Evolutionary conservation across 2,329 filamentous ascomycete species (phyloP).

Genomic region (Juglanconis sp.): DNA sequence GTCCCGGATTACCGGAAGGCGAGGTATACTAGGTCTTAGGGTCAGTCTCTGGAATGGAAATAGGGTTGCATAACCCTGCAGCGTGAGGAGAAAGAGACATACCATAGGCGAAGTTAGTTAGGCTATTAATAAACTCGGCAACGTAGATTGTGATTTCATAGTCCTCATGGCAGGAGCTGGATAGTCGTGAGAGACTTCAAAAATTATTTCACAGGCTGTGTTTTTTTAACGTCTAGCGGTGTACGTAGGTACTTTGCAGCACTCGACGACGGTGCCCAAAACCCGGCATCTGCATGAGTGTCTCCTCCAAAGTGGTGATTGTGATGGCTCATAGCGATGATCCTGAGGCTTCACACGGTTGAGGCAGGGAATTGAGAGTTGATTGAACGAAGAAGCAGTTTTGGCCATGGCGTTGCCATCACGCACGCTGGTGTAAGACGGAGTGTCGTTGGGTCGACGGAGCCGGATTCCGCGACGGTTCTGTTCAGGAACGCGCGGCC

Average conservation of each 20-base stretch:
- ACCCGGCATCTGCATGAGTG: constrained; percentile 20
- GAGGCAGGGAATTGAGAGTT: too few relatives aligned
- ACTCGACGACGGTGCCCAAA: constrained; percentile 29
- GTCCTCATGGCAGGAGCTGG: constrained; percentile 30
- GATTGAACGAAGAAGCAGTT: too few relatives aligned
- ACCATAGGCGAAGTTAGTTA: constrained; percentile 7
- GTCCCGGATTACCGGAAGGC: neutral
- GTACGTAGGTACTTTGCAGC: constrained; percentile 25
- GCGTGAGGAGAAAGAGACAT: neutral
- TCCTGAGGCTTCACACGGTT: neutral
- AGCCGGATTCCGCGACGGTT: neutral
- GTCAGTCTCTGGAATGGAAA: neutral
- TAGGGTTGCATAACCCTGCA: too few relatives aligned
- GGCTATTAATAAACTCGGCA: constrained; percentile 6
- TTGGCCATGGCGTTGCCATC: too few relatives aligned
- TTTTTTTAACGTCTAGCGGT: neutral
- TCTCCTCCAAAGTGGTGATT: constrained; percentile 27
- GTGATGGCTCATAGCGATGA: constrained; percentile 26
- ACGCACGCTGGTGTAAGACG: neutral
- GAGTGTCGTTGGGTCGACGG: neutral
- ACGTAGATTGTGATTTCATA: constrained; percentile 1
- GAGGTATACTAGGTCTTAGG: neutral
- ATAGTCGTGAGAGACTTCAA: neutral
- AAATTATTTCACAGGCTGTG: neutral
- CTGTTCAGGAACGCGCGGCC: neutral